Percentiles rank a stretch among this genome's conserved stretches.
Evolutionary conservation across 78 protist genomes (phyloP).

Genomic region (Andalucia godoyi): DNA sequence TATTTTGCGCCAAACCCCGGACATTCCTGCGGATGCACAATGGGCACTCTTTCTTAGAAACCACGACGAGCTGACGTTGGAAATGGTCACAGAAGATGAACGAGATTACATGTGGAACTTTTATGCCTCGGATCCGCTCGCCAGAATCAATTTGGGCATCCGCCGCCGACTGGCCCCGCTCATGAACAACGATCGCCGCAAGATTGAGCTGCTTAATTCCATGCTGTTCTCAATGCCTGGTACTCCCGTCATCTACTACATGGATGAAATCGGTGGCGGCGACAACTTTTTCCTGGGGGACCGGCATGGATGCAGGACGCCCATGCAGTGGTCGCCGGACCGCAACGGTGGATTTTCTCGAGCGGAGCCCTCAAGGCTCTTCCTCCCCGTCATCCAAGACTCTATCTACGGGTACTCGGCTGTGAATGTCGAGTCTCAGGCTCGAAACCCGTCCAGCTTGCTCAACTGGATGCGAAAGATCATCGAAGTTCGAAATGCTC

Average conservation of each 20-base stretch:
- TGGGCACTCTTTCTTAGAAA: conserved; percentile 53
- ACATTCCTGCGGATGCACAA: conserved; percentile 39
- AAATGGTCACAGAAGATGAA: conserved; percentile 61
- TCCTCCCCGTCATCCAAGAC: conserved; percentile 12
- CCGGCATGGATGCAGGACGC: conserved; percentile 62
- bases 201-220: conserved; percentile 37
- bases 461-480: conserved; percentile 27
- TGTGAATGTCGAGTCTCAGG: conserved; percentile 34
- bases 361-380: not conserved
- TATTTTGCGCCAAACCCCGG: conserved; percentile 36
- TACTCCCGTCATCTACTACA: conserved; percentile 60
- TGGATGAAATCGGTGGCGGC: conserved; percentile 66
- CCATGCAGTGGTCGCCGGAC: conserved; percentile 62
- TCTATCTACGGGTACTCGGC: conserved; percentile 30
- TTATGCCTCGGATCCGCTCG: conserved; percentile 45
- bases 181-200: conserved; percentile 43
- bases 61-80: conserved; percentile 62
- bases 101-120: conserved; percentile 56
- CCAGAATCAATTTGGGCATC: conserved; percentile 53
- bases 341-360: conserved; percentile 53
- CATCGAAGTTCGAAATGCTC: conserved; percentile 37
- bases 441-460: conserved; percentile 23
- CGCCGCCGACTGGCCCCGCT: conserved; percentile 58
- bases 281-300: conserved; percentile 55
- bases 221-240: conserved; percentile 61